Evolutionary conservation across 192 early-diverging fungal species (phyloP).

Genomic region (Geosiphon pyriformis): DNA sequence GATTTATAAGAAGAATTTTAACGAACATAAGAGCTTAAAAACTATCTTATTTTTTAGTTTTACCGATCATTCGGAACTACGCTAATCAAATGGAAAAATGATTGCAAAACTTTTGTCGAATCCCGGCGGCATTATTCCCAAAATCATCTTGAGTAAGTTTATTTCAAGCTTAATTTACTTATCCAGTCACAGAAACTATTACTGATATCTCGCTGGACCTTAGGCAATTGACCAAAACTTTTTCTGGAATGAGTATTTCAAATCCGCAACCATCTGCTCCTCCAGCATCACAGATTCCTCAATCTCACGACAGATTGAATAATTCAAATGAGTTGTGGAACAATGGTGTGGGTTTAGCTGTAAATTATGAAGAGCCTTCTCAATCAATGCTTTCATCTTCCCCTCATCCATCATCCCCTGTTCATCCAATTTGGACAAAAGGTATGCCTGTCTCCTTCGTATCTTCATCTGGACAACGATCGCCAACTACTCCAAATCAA

Average conservation of each 20-base stretch:
- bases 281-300: neutral
- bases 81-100: neutral
- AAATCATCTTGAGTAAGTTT: neutral
- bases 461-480: neutral
- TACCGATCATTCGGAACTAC: constrained; percentile 34
- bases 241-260: neutral
- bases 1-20: constrained; percentile 10
- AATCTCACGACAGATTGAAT: no score
- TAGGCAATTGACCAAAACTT: neutral
- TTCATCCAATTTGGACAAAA: neutral
- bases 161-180: no score
- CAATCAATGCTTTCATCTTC: neutral
- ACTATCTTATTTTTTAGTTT: constrained; percentile 40
- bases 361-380: no score
- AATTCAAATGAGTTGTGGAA: no score
- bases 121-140: neutral
- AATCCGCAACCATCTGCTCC: neutral
- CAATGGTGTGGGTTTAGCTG: no score
- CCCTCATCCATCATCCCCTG: neutral
- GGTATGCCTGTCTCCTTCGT: constrained; percentile 3
- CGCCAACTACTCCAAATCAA: neutral
- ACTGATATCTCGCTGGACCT: no score
- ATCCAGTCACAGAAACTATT: no score
- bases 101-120: neutral
- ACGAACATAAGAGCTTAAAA: neutral